Evolutionary conservation across 129 eudicot species (phyloP), one percentile per base, ranked within the genome.

Genomic region (Rutidosis leptorrhynchoides): DNA sequence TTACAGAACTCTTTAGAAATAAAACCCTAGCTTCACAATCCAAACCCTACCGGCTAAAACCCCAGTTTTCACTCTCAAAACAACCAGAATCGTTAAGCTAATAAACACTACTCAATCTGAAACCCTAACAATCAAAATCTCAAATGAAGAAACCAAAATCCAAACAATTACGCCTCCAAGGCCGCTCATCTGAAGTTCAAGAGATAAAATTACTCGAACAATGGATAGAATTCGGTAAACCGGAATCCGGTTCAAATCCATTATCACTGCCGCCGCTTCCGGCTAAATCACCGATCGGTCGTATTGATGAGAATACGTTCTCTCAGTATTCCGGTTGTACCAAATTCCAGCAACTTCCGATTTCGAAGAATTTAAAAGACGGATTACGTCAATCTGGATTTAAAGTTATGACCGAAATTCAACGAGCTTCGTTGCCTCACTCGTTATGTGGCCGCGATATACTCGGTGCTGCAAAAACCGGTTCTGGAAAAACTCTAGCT

Each of bases 401-500:
- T 64, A 63, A 66, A 1, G 71, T 73, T 19, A 86, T 89, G 99
- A 89, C 97, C 21, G 90, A 76, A 4, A 86, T 94, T 32, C 99
- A 94, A 74, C 79, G 90, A 72, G 99, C 99, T 63, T 80, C 97
- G 3, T 72, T 94, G 78, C 99, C 99, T 6, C 99, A 94, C 55
- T 54, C 99, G 6, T 84, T 94, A 1, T 80, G 84, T 53, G 97
- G 95, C 22, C 79, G 97, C 14, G 99, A 93, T 71, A 86, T 93
- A 29, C 90, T 93, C 4, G 99, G 99, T 4, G 99, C 99, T 0
- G 99, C 99, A 0, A 84, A 94, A 66, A 89, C 99, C 19, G 99
- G 99, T 6, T 94, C 99, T 17, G 99, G 99, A 4, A 94, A 94
- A 80, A 89, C 99, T 24, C 73, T 94, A 27, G 99, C 99, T 55